These are phyloP conservation scores for Carex sylvatica DNA, from an alignment of 202 grass and related monocot genomes.

Conservation along the genomic window DNA sequence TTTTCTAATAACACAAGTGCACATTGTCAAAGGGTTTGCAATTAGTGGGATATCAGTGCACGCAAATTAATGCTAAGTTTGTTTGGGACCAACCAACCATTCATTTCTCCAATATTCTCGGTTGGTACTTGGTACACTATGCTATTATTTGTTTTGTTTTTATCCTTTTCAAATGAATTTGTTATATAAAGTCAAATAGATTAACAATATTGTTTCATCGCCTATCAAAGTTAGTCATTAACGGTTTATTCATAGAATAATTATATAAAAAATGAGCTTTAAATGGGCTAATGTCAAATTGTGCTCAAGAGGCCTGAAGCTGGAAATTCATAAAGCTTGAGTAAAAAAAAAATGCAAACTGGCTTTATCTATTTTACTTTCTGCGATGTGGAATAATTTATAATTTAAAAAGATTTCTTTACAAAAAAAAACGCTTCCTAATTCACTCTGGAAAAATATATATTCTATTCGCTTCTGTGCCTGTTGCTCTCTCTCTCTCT, in stretches of 20 bases:
- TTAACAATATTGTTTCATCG: not conserved
- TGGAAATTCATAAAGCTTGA: not conserved
- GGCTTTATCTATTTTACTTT: too few relatives aligned
- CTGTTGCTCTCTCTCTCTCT: too few relatives aligned
- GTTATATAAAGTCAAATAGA: not conserved
- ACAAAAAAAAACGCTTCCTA: not conserved
- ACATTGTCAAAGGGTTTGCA: conserved; percentile 6
- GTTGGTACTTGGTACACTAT: not conserved
- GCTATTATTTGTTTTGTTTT: not conserved
- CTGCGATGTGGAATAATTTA: too few relatives aligned
- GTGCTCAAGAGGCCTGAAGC: not conserved
- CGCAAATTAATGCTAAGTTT: not conserved
- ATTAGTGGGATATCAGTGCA: conserved; percentile 17
- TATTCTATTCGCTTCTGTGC: too few relatives aligned
- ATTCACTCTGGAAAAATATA: not conserved
- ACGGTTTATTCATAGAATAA: not conserved
- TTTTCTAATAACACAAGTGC: conserved; percentile 15
- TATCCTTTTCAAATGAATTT: not conserved
- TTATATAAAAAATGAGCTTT: not conserved
- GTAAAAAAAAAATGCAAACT: not conserved
- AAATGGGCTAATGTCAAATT: not conserved
- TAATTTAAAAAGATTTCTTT: not conserved
- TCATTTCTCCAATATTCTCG: conserved; percentile 9
- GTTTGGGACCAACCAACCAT: not conserved
- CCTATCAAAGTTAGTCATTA: not conserved